Base-by-base conservation (phyloP, 345 rosid species). In the Pseudoturritis turrita region DNA sequence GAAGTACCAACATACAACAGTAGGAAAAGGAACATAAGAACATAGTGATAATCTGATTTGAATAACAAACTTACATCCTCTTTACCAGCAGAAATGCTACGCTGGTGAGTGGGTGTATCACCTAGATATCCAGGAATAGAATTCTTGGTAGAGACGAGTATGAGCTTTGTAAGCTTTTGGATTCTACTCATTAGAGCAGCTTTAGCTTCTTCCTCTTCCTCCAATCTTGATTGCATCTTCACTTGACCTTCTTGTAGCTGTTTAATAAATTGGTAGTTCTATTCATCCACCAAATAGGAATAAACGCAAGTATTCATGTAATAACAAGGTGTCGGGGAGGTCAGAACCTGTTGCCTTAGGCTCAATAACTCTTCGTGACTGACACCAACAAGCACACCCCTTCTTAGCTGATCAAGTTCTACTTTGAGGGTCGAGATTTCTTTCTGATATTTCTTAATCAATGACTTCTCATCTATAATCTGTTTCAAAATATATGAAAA, bases 201-300 rank as follows among this genome's bases (percentile, higher is more conserved):
- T 81, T 96, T 96, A 65, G 98, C 99, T 83, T 96, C 99, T 80
- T 96, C 99, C 82, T 96, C 99, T 77, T 96, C 99, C 84, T 96
- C 98, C 81, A 96, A 80, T 78, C 99, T 89, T 40, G 99, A 89
- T 63, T 92, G 99, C 99, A 96, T 90, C 86, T 92, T 96, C 77
- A 92, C 97, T 82, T 96, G 99, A 76, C 99, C 99, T 80, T 92
- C 99, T 83, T 96, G 97, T 81, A 96, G 73, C 99, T 96, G 73
- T 75, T 56, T 54, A 57, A 11, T 25, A 62, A 74, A 65, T 11
- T 26, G 23, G 13, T 76, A 29, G 35, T 21, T 63, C 56, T 50
- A 54, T 23, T 25, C 39, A 43, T 51, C 52, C 15, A 61, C 79
- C 62, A 54, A 39, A 14, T 44, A 46, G 22, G 51, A 46, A 47